Evolutionary conservation across 192 early-diverging fungal genomes (phyloP), one percentile per base, ranked within the genome.

Genomic region (Coemansia sp.): DNA sequence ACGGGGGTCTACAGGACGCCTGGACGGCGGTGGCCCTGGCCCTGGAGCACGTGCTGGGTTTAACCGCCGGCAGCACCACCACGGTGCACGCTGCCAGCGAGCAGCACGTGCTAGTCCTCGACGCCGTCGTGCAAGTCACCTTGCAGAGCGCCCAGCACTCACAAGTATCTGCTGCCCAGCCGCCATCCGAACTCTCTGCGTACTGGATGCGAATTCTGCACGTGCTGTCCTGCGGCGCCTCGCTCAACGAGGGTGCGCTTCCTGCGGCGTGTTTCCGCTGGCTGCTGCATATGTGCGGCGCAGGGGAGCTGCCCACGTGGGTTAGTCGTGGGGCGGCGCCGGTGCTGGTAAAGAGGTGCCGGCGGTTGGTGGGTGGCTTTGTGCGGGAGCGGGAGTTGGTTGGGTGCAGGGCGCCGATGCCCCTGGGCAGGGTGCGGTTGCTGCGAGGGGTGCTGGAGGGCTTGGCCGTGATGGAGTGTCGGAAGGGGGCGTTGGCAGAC

Each of bases 211-310:
- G n/a, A n/a, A n/a, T n/a, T n/a, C n/a, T n/a, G n/a, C n/a, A n/a
- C n/a, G n/a, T n/a, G n/a, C n/a, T n/a, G n/a, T 53, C 57, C 47
- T 78, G 15, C n/a, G 62, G 71, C 30, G 47, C 38, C 0, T 59
- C 65, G 13, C 48, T 69, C 3, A 69, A 78, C 38, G 56, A 62
- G 61, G 68, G 65, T 8, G 64, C 73, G 18, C 61, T 33, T 21
- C 39, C 27, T 30, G 6, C 59, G 62, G 75, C 61, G 25, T 51
- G 75, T 12, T 59, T 71, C 19, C 19, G 37, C 18, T 78, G 75
- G 75, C 55, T 78, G 55, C 64, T 74, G 39, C 42, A 48, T 45
- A 60, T 74, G 71, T 46, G 60, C 15, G 61, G 56, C 11, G 48
- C 54, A 13, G 15, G 5, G 41, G 34, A 49, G 55, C 46, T 69